Percentiles rank a stretch among this genome's conserved stretches.
Conservation (phyloP, 2,329 filamentous ascomycete species). For the Cercospora zeina region DNA sequence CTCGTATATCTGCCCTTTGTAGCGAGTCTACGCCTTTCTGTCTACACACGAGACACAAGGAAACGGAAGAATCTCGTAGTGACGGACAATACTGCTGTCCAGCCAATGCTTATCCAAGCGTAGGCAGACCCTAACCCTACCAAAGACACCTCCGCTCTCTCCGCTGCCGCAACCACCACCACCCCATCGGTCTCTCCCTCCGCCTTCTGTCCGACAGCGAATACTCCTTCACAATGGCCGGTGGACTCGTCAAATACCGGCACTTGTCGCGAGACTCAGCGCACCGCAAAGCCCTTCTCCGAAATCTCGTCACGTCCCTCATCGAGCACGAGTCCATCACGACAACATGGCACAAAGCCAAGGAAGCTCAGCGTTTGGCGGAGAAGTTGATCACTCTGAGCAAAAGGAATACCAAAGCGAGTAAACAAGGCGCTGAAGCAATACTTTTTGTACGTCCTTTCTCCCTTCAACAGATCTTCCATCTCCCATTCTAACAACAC, state of each 20-base stretch:
- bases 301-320: slow-evolving; percentile 93
- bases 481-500: not conserved
- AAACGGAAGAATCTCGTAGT: no score
- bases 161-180: slow-evolving; percentile 5
- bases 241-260: slow-evolving; percentile 82
- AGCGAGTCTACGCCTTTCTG: no score
- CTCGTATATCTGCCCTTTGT: no score
- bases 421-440: slow-evolving; percentile 69
- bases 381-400: slow-evolving; percentile 93
- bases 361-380: slow-evolving; percentile 89
- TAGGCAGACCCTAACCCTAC: not conserved
- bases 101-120: no score
- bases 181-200: not conserved
- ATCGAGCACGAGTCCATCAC: slow-evolving; percentile 90
- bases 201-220: not conserved
- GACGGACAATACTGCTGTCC: no score
- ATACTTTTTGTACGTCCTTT: slow-evolving; percentile 68
- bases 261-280: slow-evolving; percentile 82
- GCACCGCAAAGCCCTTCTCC: slow-evolving; percentile 87
- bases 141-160: slow-evolving; percentile 8
- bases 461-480: not conserved
- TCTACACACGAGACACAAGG: no score
- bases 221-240: slow-evolving; percentile 66
- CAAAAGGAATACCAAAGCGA: slow-evolving; percentile 87
- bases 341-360: slow-evolving; percentile 95